Base-by-base conservation (phyloP, 2,329 filamentous ascomycete species). In the Colletotrichum brevisporum region DNA sequence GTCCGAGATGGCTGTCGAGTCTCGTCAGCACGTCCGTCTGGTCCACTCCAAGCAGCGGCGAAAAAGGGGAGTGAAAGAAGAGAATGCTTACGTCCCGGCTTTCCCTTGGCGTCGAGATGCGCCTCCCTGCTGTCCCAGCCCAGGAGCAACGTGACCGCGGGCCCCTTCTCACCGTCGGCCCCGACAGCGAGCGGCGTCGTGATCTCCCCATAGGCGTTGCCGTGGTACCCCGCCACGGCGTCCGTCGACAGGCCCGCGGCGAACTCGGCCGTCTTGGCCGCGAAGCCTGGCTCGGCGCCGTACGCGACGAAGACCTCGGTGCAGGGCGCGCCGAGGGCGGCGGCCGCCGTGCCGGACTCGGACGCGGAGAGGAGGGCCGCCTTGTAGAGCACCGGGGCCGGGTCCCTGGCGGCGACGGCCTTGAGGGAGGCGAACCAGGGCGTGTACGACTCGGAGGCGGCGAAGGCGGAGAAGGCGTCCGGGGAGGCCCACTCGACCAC, bases 111-210 rank as follows among this genome's bases (percentile, higher is more conserved):
- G 10, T 63, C 74, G 39, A 79, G 48, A 71, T 83, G 81, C 21
- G 77, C 80, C 47, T 80, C 78, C 70, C 76, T 79, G 68, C 76
- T 80, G 18, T 83, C 80, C 81, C 81, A 83, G 5, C 81, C 81
- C 45, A 82, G 67, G 26, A 83, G 66, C 67, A 81, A 71, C 61
- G 77, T 73, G 15, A 76, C 78, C 13, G 78, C 76, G 39, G 73
- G 74, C 3, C 75, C 78, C 55, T 75, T 71, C 16, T 74, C 72
- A 18, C 76, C 75, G 36, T 75, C 73, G 3, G 74, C 60, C 6
- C 54, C 74, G 52, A 78, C 71, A 2, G 74, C 72, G 18, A 77
- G 74, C n/a, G 76, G 73, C 21, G 75, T 74, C 61, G 71, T 56
- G 13, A 80, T 79, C 69, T 78, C 75, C 18, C 78, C 81, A 39